Conservation (phyloP, 1,284 basidiomycete genomes). For the Cryptococcus sp. region DNA sequence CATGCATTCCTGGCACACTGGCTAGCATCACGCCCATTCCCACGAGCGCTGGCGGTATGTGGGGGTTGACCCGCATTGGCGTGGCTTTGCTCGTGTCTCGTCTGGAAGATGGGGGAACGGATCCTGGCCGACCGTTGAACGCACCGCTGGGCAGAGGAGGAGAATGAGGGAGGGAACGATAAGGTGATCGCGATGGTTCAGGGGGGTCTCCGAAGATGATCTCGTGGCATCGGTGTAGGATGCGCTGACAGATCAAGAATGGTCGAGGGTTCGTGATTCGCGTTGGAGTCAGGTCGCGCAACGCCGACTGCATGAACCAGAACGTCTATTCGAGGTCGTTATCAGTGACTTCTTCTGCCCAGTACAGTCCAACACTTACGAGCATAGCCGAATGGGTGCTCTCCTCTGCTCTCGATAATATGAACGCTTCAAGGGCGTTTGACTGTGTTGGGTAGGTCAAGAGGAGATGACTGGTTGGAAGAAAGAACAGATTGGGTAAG, state of each 20-base stretch:
- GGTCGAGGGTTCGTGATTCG: constrained; percentile 68
- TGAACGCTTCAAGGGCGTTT: constrained; percentile 86
- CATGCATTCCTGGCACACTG: constrained; percentile 74
- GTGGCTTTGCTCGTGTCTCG: constrained; percentile 71
- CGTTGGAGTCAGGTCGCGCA: constrained; percentile 76
- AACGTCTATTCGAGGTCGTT: constrained; percentile 66
- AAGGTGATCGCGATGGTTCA: constrained; percentile 65
- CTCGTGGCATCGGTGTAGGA: constrained; percentile 90
- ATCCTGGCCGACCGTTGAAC: constrained; percentile 1
- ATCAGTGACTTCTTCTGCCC: neutral
- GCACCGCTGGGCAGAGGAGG: constrained; percentile 21
- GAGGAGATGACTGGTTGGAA: constrained; percentile 72
- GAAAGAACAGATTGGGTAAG: neutral
- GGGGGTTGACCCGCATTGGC: constrained; percentile 72
- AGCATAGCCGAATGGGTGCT: constrained; percentile 93
- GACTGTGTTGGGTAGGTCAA: constrained; percentile 87
- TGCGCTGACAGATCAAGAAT: constrained; percentile 89
- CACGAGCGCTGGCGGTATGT: constrained; percentile 73
- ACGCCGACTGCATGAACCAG: constrained; percentile 95
- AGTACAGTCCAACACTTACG: constrained; percentile 60
- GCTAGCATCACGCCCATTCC: constrained; percentile 84
- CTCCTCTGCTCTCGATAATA: constrained; percentile 78
- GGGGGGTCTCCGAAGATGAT: constrained; percentile 93
- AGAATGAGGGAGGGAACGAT: constrained; percentile 57
- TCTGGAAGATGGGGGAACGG: constrained; percentile 35